phyloP scores from a whole-genome alignment of 805 yeast species.

The Yamadazyma olivae region DNA sequence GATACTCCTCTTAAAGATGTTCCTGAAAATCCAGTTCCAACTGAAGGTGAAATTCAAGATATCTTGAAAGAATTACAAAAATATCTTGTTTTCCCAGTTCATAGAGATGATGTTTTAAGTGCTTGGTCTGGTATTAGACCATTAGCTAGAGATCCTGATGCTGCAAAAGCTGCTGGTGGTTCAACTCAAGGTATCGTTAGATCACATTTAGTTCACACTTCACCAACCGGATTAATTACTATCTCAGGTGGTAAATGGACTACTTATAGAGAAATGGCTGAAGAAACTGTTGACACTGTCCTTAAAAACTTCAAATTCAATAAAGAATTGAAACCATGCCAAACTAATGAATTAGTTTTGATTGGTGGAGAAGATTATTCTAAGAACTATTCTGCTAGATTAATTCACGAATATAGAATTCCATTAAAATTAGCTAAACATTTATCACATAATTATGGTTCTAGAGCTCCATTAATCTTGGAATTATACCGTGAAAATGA shows the following conservation, averaged over 20 bases:
- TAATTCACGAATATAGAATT: constrained; percentile 73
- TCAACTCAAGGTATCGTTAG: constrained; percentile 89
- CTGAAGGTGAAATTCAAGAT: constrained; percentile 85
- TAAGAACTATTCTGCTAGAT: constrained; percentile 67
- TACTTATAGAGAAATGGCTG: constrained; percentile 96
- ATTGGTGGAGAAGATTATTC: constrained; percentile 84
- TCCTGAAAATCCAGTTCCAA: constrained; percentile 76
- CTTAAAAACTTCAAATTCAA: constrained; percentile 45
- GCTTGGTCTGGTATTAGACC: constrained; percentile 99
- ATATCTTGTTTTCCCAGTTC: constrained; percentile 83
- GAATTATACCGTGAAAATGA: constrained; percentile 50
- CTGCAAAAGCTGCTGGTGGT: constrained; percentile 36
- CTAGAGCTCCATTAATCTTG: constrained; percentile 77
- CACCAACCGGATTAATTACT: constrained; percentile 76
- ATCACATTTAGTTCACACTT: constrained; percentile 74
- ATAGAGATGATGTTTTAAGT: constrained; percentile 85
- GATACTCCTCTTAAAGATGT: constrained; percentile 77
- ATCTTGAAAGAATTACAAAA: constrained; percentile 84
- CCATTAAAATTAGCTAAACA: constrained; percentile 77
- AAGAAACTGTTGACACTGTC: constrained; percentile 81
- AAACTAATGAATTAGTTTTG: constrained; percentile 53
- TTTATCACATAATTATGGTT: constrained; percentile 84
- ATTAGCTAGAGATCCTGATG: constrained; percentile 83
- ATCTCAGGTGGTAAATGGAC: constrained; percentile 99
- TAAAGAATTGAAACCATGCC: constrained; percentile 41